Evolutionary conservation across 1,139 yeast genomes (phyloP), one percentile per base, ranked within the genome.

Genomic region (Pneumocystis jirovecii): DNA sequence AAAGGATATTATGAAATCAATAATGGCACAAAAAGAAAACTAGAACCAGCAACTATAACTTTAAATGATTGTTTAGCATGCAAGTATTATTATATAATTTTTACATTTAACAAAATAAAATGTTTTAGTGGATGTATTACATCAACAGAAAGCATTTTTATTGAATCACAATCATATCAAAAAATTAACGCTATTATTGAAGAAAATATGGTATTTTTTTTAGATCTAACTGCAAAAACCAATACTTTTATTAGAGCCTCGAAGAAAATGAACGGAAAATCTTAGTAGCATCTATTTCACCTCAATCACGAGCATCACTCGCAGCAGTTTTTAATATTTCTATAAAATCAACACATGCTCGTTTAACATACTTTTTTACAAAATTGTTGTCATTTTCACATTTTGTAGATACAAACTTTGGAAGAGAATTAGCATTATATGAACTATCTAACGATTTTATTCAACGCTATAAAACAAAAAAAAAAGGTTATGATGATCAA

Each of bases 21-120:
- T 19, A 64, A 64, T 39, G 86, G 85, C 7, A 76, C 78, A 29
- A 76, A 79, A 19, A 78, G 78, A 61, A 75, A 78, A 59, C 79
- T 90, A 8, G 81, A 86, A 50, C 86, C 91, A 62, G 98, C 97
- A 0, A 93, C 88, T 71, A 93, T 93, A 64, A 87, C 95, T 1
- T 76, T 93, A 61, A 85, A 91, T 10, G 99, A 93, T 77, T 93
- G 99, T 75, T 78, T 93, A 64, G 98, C 98, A 0, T 93, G 99
- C 57, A 25, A 31, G 57, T 50, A n/a, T 50, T 12, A 50, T 50
- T 31, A 31, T 31, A 31, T 31, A 25, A 12, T 8, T 50, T 50
- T 25, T 29, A 25, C 21, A 50, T 50, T 25, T 50, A 50, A 50
- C 3, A 15, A 12, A 50, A 50, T 10, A 15, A 50, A 29, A 10